These are phyloP conservation scores for Wakefieldia striispora DNA, from an alignment of 768 basidiomycete genomes.

Conservation along the genomic window DNA sequence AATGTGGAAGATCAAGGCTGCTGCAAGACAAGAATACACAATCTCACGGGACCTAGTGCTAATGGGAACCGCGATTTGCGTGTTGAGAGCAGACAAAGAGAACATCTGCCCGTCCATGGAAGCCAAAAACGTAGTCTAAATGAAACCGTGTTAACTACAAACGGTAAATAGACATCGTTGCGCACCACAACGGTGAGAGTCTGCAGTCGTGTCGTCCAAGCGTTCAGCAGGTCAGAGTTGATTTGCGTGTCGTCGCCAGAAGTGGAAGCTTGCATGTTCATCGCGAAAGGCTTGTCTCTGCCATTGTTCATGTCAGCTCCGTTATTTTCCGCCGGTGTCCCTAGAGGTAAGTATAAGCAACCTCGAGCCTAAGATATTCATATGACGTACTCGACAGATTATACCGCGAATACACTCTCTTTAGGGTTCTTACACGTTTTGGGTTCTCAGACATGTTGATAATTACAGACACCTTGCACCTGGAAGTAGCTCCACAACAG, in stretches of 20 bases:
- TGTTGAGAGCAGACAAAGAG: slow-evolving; percentile 23
- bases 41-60: slow-evolving; percentile 16
- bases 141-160: neutral
- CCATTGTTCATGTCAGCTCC: slow-evolving; percentile 1
- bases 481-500: slow-evolving; percentile 1
- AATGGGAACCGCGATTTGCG: slow-evolving; percentile 11
- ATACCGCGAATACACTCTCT: slow-evolving; percentile 4
- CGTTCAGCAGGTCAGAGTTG: slow-evolving; percentile 19
- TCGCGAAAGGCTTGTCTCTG: slow-evolving; percentile 3
- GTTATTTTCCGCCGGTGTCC: neutral
- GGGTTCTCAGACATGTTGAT: slow-evolving; percentile 1
- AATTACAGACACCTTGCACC: neutral
- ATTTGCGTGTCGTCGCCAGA: slow-evolving; percentile 5
- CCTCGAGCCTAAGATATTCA: neutral
- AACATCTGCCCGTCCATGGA: slow-evolving; percentile 30
- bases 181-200: slow-evolving; percentile 28
- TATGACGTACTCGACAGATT: slow-evolving; percentile 16
- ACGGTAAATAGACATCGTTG: neutral
- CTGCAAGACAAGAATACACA: slow-evolving; percentile 29
- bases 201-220: slow-evolving; percentile 29
- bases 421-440: neutral
- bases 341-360: slow-evolving; percentile 4
- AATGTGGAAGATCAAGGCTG: slow-evolving; percentile 31
- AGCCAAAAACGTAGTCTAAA: slow-evolving; percentile 30
- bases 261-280: neutral